phyloP scores from a whole-genome alignment of 306 rosid species.

The Fragaria nilgerrensis region DNA sequence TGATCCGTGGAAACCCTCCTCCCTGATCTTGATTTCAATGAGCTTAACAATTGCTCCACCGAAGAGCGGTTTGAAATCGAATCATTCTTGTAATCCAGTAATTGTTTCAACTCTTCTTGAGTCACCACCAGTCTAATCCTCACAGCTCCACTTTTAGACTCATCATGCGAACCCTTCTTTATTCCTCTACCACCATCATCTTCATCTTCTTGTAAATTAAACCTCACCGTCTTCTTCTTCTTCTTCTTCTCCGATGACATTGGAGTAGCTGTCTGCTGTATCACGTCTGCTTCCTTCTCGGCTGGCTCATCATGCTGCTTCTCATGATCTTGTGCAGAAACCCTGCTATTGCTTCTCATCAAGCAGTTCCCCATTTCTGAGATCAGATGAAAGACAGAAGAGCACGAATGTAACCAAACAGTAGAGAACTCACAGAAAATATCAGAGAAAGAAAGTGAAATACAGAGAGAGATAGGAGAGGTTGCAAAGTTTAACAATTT shows the following conservation, averaged over 20 bases:
- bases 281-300: slow-evolving; percentile 2
- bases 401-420: background rate
- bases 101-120: slow-evolving; percentile 59
- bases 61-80: slow-evolving; percentile 15
- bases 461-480: slow-evolving; percentile 3
- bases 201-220: slow-evolving; percentile 20
- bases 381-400: background rate
- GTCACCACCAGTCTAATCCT: slow-evolving; percentile 80
- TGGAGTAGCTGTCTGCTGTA: background rate
- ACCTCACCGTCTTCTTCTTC: slow-evolving; percentile 30
- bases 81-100: slow-evolving; percentile 40
- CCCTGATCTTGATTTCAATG: slow-evolving; percentile 51
- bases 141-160: slow-evolving; percentile 45
- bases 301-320: slow-evolving; percentile 18
- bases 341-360: slow-evolving; percentile 30
- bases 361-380: slow-evolving; percentile 76
- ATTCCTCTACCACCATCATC: slow-evolving; percentile 17
- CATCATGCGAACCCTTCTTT: background rate
- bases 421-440: background rate
- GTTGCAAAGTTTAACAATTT: background rate
- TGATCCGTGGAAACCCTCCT: slow-evolving; percentile 31
- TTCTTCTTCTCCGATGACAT: background rate
- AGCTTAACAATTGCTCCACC: slow-evolving; percentile 57
- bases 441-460: slow-evolving; percentile 1
- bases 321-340: slow-evolving; percentile 42